Evolutionary conservation across 495 filamentous ascomycete genomes (phyloP), one percentile per base, ranked within the genome.

Genomic region (Hamigera avellanea): DNA sequence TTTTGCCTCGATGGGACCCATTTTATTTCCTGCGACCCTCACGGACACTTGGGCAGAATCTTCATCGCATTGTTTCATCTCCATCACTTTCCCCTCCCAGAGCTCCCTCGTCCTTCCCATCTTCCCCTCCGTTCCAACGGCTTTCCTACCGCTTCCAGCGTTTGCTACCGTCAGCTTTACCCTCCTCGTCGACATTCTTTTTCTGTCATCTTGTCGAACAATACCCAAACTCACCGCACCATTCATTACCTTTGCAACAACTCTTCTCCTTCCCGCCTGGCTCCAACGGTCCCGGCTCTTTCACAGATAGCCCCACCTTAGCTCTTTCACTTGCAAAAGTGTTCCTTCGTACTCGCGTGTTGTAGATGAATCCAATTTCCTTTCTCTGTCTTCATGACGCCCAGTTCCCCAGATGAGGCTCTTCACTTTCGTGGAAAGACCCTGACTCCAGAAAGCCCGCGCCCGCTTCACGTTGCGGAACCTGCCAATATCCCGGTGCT

Each of bases 401-500:
- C 71, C 59, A 70, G 62, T 62, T 61, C 67, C 43, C 73, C 72
- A 35, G 61, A 73, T 60, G 74, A 81, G 64, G 69, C 73, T 48
- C 67, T 74, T 57, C 70, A 78, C 50, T 76, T 75, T 51, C 75
- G 73, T 45, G 72, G 75, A 59, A 75, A 79, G 64, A 72, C 74
- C 37, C 58, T 81, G 53, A 80, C 78, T 56, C 80, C 80, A 46
- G 72, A 81, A 48, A 82, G 78, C 52, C 80, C 80, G 39, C 72
- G 78, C 41, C 80, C 80, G 38, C 46, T 83, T 44, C 76, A 83
- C 55, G 66, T 78, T 47, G 73, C 80, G 45, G 74, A 79, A 46
- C 76, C 79, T 27, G 66, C 78, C 41, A 82, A 75, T 45, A 79
- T 83, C 34, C 77, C 80, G 14, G 72, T 83, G 36, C 70, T 84